A percentile compares a stretch with the other conserved stretches of the same genome.
Conservation (phyloP, 305 asterid species). For the Euphrasia arctica region DNA sequence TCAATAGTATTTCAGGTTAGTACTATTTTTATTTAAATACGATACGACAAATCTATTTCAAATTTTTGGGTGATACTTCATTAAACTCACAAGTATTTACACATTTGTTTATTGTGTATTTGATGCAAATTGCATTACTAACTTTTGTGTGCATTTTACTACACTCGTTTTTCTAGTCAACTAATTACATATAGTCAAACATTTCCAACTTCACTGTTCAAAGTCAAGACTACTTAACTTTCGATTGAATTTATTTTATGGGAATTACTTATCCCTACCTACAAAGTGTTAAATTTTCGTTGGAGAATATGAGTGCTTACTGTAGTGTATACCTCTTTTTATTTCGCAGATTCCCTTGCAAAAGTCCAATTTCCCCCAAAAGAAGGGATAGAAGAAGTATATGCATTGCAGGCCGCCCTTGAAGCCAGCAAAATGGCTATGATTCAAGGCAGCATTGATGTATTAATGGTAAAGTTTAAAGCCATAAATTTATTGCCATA, state of each 20-base stretch:
- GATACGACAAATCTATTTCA: slow-evolving; percentile 1
- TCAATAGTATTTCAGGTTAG: slow-evolving; percentile 73
- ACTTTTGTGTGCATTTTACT: slow-evolving; percentile 2
- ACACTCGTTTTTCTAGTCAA: slow-evolving; percentile 1
- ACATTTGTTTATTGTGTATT: slow-evolving; percentile 1
- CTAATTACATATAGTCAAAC: neutral
- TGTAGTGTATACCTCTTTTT: slow-evolving; percentile 26
- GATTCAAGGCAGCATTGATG: slow-evolving; percentile 73
- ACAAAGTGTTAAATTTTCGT: neutral
- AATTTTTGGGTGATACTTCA: slow-evolving; percentile 1
- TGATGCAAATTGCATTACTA: slow-evolving; percentile 6
- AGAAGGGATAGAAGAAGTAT: slow-evolving; percentile 52
- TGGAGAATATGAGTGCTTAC: slow-evolving; percentile 22
- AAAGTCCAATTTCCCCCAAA: slow-evolving; percentile 49
- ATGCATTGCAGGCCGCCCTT: slow-evolving; percentile 55
- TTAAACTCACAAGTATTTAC: neutral
- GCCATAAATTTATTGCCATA: neutral
- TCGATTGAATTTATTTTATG: slow-evolving; percentile 10
- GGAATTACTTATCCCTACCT: slow-evolving; percentile 1
- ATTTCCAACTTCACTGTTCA: neutral
- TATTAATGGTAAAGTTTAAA: slow-evolving; percentile 57
- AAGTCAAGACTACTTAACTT: neutral
- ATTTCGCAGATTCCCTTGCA: slow-evolving; percentile 53
- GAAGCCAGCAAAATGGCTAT: slow-evolving; percentile 86
- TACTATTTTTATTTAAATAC: slow-evolving; percentile 1